Evolutionary conservation across 2,329 filamentous ascomycete genomes (phyloP).

Genomic region (Botryosphaeria agaves): DNA sequence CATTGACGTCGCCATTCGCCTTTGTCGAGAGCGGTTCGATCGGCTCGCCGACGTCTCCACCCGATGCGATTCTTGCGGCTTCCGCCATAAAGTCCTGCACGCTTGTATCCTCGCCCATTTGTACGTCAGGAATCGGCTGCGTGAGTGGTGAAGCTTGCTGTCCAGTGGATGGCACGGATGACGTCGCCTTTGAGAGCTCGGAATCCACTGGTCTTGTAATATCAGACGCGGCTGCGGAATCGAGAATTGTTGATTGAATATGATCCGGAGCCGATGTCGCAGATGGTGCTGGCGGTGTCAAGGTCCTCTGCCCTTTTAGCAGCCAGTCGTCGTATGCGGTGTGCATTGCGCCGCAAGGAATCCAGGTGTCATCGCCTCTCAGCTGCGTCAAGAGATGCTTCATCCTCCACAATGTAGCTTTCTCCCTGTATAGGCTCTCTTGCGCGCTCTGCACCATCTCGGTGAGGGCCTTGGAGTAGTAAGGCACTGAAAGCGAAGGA

Average conservation of each 20-base stretch:
- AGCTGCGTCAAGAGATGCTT: slow-evolving; percentile 57
- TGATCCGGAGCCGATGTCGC: no score
- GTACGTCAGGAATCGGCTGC: no score
- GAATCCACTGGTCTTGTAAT: no score
- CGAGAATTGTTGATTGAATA: no score
- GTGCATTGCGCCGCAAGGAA: slow-evolving; percentile 36
- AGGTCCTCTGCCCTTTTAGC: no score
- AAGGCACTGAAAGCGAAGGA: slow-evolving; percentile 56
- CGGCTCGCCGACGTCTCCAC: no score
- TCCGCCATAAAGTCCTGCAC: neutral
- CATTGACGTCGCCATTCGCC: neutral
- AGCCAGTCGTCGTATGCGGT: no score
- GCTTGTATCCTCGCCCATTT: neutral
- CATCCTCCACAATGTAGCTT: slow-evolving; percentile 52
- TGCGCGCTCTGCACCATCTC: slow-evolving; percentile 53
- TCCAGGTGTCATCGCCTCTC: slow-evolving; percentile 55
- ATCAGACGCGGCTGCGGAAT: no score
- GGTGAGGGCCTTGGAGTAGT: slow-evolving; percentile 54
- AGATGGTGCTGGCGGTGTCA: no score
- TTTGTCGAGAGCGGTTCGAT: neutral
- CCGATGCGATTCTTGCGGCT: neutral
- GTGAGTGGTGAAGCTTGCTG: no score
- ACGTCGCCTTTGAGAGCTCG: no score
- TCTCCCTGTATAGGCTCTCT: slow-evolving; percentile 59
- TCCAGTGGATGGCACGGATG: no score